phyloP scores from a whole-genome alignment of 495 filamentous ascomycete genomes.

The Daldinia caldariorum region DNA sequence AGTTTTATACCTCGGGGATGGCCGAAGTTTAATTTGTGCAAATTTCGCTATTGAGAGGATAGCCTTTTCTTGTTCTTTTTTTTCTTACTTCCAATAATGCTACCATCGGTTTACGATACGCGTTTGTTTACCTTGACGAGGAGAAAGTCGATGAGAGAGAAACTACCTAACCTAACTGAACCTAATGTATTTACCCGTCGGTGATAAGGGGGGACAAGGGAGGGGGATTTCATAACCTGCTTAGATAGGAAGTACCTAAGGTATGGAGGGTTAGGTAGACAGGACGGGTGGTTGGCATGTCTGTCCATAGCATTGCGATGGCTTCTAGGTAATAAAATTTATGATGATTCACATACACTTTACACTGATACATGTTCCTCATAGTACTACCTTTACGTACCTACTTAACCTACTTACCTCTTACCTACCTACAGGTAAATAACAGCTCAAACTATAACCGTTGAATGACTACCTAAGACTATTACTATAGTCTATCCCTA shows the following conservation, averaged over 20 bases:
- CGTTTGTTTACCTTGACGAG: not conserved
- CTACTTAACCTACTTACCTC: too few species aligned
- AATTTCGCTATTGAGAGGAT: constrained; percentile 3
- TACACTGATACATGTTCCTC: too few species aligned
- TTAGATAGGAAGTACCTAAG: too few species aligned
- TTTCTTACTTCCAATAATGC: not conserved
- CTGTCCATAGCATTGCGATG: not conserved
- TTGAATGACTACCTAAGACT: not conserved
- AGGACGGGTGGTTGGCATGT: not conserved
- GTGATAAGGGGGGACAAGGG: not conserved
- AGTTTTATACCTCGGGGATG: not conserved
- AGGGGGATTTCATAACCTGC: too few species aligned
- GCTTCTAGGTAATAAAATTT: constrained; percentile 5
- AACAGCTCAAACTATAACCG: not conserved
- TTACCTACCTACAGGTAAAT: too few species aligned
- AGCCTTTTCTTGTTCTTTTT: not conserved
- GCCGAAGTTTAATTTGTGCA: not conserved
- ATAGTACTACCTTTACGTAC: too few species aligned
- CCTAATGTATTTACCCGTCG: not conserved
- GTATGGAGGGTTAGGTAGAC: too few species aligned
- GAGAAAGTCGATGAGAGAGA: not conserved
- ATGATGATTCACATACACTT: not conserved
- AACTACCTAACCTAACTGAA: not conserved
- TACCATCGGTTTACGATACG: not conserved
- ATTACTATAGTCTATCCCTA: constrained; percentile 7